These are phyloP conservation scores for Solanum chmielewskii DNA, from an alignment of 257 asterid species.

Conservation along the genomic window DNA sequence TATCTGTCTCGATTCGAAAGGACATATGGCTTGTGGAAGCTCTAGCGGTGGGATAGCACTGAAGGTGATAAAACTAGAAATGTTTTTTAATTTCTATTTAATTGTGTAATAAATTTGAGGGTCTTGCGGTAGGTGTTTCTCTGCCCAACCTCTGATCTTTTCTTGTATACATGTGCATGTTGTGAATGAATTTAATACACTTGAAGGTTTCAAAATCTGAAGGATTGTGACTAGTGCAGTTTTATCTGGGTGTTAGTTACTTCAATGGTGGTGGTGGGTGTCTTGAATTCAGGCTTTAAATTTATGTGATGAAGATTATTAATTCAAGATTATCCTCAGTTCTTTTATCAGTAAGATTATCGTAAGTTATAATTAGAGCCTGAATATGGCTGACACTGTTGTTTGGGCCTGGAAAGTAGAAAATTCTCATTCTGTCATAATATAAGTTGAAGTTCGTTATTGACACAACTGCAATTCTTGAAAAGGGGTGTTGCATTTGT, in stretches of 20 bases:
- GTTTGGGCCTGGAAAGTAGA: neutral
- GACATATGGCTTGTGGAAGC: slow-evolving; percentile 79
- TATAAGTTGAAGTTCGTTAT: neutral
- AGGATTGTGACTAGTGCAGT: neutral
- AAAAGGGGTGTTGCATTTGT: neutral
- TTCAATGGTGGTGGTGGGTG: neutral
- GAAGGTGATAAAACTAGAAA: slow-evolving; percentile 46
- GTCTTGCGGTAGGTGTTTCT: neutral
- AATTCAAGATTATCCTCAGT: neutral
- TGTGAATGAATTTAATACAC: neutral
- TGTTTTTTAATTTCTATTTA: neutral
- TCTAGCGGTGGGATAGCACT: slow-evolving; percentile 97
- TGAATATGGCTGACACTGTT: neutral
- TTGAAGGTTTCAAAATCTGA: neutral
- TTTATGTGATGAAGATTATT: neutral
- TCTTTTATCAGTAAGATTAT: neutral
- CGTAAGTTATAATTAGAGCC: neutral
- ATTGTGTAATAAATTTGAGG: neutral
- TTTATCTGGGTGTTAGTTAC: neutral
- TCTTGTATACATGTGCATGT: neutral
- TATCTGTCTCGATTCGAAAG: slow-evolving; percentile 81
- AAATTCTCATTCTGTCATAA: neutral
- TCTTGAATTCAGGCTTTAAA: neutral
- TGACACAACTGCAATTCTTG: neutral
- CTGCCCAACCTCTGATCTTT: neutral